These are phyloP conservation scores for Luvunga scandens DNA, from an alignment of 345 rosid species.

Conservation along the genomic window DNA sequence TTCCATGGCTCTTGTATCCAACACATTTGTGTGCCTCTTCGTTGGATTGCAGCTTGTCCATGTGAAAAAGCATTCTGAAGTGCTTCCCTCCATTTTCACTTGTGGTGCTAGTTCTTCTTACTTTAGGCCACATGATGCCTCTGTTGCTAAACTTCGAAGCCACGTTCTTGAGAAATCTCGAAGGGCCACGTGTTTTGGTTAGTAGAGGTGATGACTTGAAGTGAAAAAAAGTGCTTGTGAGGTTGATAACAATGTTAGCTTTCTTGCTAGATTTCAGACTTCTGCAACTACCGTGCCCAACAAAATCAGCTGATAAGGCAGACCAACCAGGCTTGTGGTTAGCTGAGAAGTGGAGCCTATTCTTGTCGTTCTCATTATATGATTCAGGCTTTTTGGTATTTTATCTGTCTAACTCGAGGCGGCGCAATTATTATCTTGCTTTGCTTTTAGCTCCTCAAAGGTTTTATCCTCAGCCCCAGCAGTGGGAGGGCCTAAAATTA, in stretches of 20 bases:
- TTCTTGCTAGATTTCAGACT: slow-evolving; percentile 41
- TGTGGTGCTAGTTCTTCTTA: slow-evolving; percentile 44
- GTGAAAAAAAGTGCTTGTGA: slow-evolving; percentile 38
- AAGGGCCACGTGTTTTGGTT: slow-evolving; percentile 12
- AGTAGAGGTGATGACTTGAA: slow-evolving; percentile 35
- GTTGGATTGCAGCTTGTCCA: slow-evolving; percentile 38
- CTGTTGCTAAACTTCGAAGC: slow-evolving; percentile 42
- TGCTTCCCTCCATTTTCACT: slow-evolving; percentile 38
- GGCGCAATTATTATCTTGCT: not conserved
- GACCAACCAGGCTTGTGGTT: slow-evolving; percentile 24
- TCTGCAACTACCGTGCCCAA: slow-evolving; percentile 38
- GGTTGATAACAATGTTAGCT: slow-evolving; percentile 43
- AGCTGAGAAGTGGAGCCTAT: slow-evolving; percentile 29
- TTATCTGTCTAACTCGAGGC: slow-evolving; percentile 16
- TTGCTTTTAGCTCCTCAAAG: not conserved
- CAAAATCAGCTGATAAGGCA: slow-evolving; percentile 24
- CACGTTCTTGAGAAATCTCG: slow-evolving; percentile 21
- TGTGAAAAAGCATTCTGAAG: slow-evolving; percentile 34
- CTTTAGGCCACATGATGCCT: slow-evolving; percentile 40
- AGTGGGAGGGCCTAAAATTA: slow-evolving; percentile 27
- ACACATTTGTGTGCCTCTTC: slow-evolving; percentile 38
- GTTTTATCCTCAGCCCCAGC: not conserved
- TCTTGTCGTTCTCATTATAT: slow-evolving; percentile 29
- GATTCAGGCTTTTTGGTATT: slow-evolving; percentile 33
- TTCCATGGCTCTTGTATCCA: slow-evolving; percentile 33